Evolutionary conservation across 352 stramenopile species (phyloP), one percentile per base, ranked within the genome.

Genomic region (Phytophthora macrochlamydospora): DNA sequence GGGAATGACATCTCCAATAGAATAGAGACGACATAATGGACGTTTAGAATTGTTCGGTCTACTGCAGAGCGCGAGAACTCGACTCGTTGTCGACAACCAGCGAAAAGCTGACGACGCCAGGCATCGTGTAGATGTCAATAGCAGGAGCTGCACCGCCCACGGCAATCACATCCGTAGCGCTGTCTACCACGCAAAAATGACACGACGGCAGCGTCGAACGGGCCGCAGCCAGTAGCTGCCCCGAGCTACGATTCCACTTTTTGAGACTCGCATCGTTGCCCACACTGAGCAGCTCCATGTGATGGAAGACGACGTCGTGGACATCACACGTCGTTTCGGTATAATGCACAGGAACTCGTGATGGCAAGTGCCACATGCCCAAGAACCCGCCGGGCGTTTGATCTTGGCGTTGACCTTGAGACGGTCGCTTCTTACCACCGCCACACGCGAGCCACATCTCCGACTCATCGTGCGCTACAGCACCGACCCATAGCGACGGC

Each of bases 71-170:
- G 56, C 33, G 30, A 38, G 38, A n/a, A 30, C n/a, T 70, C 40
- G 56, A 55, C 35, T 78, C 56, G 33, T 76, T 63, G 9, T 85
- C 71, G 0, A 89, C 75, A 49, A 88, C 51, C 13, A 93, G 69
- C 48, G 85, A 91, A 65, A 92, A 93, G 75, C 85, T 93, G 45
- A 93, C 83, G 56, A 93, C 85, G 49, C 85, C 85, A 0, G 85
- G 79, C 83, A 93, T 92, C 51, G 85, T 84, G 70, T 85, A 92
- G 37, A 93, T 87, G 60, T 93, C 81, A 54, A 93, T 87, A 0
- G 80, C 50, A 1, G 81, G 73, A 14, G 81, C 65, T 45, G 76
- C 69, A 44, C 85, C 85, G 1, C 85, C 85, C 9, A 91, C 75
- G 9, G 83, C 85, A 60, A 93, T 87, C 28, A 93, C 64, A 44